Evolutionary conservation across 1,284 basidiomycete species (phyloP).

Genomic region (Ustilago hordei): DNA sequence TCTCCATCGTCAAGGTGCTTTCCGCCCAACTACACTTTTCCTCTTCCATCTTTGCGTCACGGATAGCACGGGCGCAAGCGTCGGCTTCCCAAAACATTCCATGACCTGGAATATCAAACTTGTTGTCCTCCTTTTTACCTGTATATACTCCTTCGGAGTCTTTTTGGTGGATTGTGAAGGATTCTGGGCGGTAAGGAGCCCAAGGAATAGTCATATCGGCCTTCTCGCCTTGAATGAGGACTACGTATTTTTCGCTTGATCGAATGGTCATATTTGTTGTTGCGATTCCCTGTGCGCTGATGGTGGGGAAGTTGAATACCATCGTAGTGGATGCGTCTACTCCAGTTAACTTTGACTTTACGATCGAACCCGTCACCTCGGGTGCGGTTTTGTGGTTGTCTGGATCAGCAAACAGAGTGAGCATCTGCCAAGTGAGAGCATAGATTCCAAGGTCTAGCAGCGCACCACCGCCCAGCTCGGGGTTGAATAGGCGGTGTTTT

Average conservation of each 20-base stretch:
- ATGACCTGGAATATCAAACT: conserved; percentile 74
- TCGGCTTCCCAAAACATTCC: conserved; percentile 74
- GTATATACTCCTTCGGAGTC: conserved; percentile 42
- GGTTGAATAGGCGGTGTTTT: conserved; percentile 85
- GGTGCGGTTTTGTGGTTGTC: conserved; percentile 75
- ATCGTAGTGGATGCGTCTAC: conserved; percentile 85
- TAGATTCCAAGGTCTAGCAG: conserved; percentile 77
- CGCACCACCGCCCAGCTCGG: conserved; percentile 83
- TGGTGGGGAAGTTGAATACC: conserved; percentile 77
- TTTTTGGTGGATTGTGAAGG: conserved; percentile 55
- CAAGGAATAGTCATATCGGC: conserved; percentile 74
- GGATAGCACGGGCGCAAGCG: conserved; percentile 83
- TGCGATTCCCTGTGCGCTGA: conserved; percentile 64
- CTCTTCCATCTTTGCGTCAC: conserved; percentile 82
- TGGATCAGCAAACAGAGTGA: conserved; percentile 54
- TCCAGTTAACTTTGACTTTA: conserved; percentile 80
- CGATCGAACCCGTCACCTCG: conserved; percentile 71
- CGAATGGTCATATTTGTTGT: conserved; percentile 44
- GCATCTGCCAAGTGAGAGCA: conserved; percentile 59
- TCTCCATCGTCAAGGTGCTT: conserved; percentile 46
- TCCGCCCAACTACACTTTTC: conserved; percentile 76
- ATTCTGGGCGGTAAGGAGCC: conserved; percentile 74
- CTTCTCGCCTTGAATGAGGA: conserved; percentile 57
- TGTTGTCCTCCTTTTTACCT: conserved; percentile 69
- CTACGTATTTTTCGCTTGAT: conserved; percentile 17